Base-by-base conservation (phyloP, 768 basidiomycete species). In the Tremella yokohamensis region DNA sequence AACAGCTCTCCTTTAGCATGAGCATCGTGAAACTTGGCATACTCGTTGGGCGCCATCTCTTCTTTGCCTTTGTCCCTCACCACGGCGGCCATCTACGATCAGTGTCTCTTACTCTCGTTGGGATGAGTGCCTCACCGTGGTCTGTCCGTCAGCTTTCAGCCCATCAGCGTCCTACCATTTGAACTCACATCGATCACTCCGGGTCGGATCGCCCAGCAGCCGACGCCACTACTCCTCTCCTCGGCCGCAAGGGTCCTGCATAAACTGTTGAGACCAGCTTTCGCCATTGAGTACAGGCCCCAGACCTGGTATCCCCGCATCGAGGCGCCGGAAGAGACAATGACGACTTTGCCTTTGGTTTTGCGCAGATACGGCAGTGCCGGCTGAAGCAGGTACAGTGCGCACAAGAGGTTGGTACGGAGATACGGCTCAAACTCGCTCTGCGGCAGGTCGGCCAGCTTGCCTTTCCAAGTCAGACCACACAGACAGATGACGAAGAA, bases 191-290 rank as follows among this genome's bases (percentile, higher is more conserved):
- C 85, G 24, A 96, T 90, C 77, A 86, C 85, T 13, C 93, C 93
- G 0, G 93, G 93, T 2, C 91, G 83, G 1, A 96, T 65, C 15
- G 92, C 87, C 29, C 93, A 81, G 2, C 85, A 84, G 8, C 82
- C 80, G 38, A 96, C 78, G 15, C 51, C 51, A 54, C 60, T 48
- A 24, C 81, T 79, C n/a, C 84, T 83, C 74, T 96, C 91, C 73
- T 96, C 93, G 65, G 83, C 83, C 16, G 85, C 88, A 18, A 94
- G 79, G 0, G 90, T 94, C 75, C 91, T 90, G 38, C 84, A 85
- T 42, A 96, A 79, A 19, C 86, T 87, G 75, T 93, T 96, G 84
- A 91, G 81, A 1, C 90, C 90, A 0, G 93, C 90, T 75, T 97
- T 93, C 57, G 83, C 80, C 11, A 91, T 86, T 60, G 83, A 88